These are phyloP conservation scores for Cryptosporidium meleagridis DNA, from an alignment of 169 alveolate genomes.

Conservation along the genomic window DNA sequence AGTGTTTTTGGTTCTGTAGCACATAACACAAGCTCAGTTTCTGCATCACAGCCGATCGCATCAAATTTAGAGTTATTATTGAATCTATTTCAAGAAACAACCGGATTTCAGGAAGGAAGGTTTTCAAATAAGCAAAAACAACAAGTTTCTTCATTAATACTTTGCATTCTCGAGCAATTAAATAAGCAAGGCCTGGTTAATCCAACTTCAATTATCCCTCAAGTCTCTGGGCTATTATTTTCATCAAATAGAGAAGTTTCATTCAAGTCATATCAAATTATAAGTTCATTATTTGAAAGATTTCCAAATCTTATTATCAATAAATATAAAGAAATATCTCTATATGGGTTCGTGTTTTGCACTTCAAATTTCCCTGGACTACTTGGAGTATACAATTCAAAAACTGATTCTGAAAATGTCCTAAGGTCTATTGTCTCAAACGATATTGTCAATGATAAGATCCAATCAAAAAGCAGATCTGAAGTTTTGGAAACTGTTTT, in stretches of 20 bases:
- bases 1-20: slow-evolving; percentile 8
- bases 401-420: neutral
- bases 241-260: slow-evolving; percentile 53
- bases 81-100: slow-evolving; percentile 12
- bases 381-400: slow-evolving; percentile 23
- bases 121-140: slow-evolving; percentile 42
- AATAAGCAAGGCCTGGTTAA: slow-evolving; percentile 70
- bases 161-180: slow-evolving; percentile 66
- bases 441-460: slow-evolving; percentile 6
- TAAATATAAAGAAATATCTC: slow-evolving; percentile 59
- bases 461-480: slow-evolving; percentile 22
- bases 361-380: slow-evolving; percentile 5
- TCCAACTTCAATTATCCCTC: slow-evolving; percentile 72
- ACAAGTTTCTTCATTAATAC: slow-evolving; percentile 31
- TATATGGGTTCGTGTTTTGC: slow-evolving; percentile 41
- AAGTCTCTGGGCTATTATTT: slow-evolving; percentile 46
- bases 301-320: slow-evolving; percentile 58
- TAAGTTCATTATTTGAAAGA: slow-evolving; percentile 40
- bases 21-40: slow-evolving; percentile 28
- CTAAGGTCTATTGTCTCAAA: slow-evolving; percentile 13
- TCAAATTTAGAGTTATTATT: slow-evolving; percentile 52
- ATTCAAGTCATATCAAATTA: slow-evolving; percentile 41
- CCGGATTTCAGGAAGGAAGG: neutral
- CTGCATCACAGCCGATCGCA: slow-evolving; percentile 73
- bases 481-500: slow-evolving; percentile 22